Conservation (phyloP, 2,329 filamentous ascomycete genomes). For the Colletotrichum tofieldiae region DNA sequence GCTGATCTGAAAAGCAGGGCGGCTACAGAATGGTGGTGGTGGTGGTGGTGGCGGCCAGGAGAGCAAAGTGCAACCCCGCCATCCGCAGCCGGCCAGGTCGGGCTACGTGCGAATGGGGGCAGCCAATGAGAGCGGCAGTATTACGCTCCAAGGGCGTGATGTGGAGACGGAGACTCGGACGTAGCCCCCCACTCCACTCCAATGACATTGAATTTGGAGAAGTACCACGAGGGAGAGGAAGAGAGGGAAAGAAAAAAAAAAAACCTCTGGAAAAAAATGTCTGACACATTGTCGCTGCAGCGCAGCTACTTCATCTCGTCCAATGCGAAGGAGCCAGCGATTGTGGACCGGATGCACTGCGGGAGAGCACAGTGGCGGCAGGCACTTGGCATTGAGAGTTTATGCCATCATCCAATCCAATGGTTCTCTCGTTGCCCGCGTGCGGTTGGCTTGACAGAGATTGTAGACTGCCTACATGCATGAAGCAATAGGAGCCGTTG, state of each 20-base stretch:
- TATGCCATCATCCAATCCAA: neutral
- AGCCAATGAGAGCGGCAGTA: neutral
- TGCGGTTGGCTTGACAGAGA: neutral
- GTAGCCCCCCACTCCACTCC: neutral
- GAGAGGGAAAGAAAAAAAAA: neutral
- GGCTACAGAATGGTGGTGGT: too few relatives aligned
- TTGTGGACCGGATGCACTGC: neutral
- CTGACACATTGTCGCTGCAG: too few relatives aligned
- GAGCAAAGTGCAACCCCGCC: slow-evolving; percentile 24
- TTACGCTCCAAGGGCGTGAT: slow-evolving; percentile 1
- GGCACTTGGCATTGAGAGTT: neutral
- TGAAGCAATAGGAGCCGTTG: neutral
- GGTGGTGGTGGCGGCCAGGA: neutral
- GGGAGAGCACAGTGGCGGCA: neutral
- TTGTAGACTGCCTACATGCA: neutral
- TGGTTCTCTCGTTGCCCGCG: neutral
- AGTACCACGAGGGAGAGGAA: neutral
- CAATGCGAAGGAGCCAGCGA: slow-evolving; percentile 10
- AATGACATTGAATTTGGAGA: slow-evolving; percentile 32
- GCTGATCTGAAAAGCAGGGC: neutral
- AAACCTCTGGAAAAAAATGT: neutral
- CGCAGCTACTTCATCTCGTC: neutral
- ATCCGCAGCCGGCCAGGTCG: slow-evolving; percentile 4
- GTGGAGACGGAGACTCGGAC: slow-evolving; percentile 1
- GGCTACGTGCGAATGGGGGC: neutral